Evolutionary conservation across 768 basidiomycete genomes (phyloP).

Genomic region (Infundibulicybe gibba): DNA sequence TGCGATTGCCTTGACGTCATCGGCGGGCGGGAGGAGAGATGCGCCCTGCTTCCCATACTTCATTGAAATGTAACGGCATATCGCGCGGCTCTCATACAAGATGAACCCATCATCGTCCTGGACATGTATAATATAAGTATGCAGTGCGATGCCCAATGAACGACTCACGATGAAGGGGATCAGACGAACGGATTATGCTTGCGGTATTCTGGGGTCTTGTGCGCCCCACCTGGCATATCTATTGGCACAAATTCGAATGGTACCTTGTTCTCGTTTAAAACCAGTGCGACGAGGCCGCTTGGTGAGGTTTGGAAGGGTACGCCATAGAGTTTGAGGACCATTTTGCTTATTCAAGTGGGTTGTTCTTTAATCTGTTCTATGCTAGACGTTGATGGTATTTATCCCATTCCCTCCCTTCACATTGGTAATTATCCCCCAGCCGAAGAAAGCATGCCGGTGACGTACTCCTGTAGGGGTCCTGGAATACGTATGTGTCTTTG

Average conservation of each 20-base stretch:
- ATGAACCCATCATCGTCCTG: conserved; percentile 62
- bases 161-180: conserved; percentile 45
- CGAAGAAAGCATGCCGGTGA: too few relatives aligned
- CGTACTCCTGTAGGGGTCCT: too few relatives aligned
- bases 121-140: too few relatives aligned
- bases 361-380: too few relatives aligned
- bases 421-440: too few relatives aligned
- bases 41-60: conserved; percentile 54
- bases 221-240: conserved; percentile 31
- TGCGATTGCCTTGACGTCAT: conserved; percentile 29
- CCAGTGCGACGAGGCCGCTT: conserved; percentile 40
- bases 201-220: conserved; percentile 32
- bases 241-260: conserved; percentile 39
- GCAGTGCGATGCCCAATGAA: too few relatives aligned
- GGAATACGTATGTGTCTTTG: too few relatives aligned
- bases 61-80: conserved; percentile 51
- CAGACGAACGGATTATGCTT: conserved; percentile 50
- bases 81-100: conserved; percentile 62
- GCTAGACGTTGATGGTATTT: too few relatives aligned
- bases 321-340: conserved; percentile 34
- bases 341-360: conserved; percentile 6
- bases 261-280: conserved; percentile 43
- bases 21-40: conserved; percentile 38
- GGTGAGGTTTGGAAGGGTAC: conserved; percentile 27
- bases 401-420: too few relatives aligned